Percentiles rank a stretch among this genome's conserved stretches.
Evolutionary conservation across 2,329 filamentous ascomycete species (phyloP).

Genomic region (Fusarium multiceps): DNA sequence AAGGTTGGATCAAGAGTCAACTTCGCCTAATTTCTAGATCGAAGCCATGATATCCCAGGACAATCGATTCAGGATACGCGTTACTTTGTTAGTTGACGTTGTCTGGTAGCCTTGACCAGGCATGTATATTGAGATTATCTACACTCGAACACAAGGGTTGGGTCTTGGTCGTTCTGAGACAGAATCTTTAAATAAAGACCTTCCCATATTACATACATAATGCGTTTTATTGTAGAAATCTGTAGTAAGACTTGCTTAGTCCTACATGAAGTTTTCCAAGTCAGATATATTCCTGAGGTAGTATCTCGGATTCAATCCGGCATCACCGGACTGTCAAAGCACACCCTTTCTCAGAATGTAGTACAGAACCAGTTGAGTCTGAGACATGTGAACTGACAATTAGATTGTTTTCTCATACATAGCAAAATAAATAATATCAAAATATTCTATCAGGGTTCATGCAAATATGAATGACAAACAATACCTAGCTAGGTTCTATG

Average conservation of each 20-base stretch:
- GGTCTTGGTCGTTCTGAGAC: neutral
- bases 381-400: constrained; percentile 22
- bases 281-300: neutral
- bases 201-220: too few relatives aligned
- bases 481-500: neutral
- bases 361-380: constrained; percentile 20
- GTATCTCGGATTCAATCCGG: neutral
- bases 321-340: constrained; percentile 32
- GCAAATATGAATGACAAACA: neutral
- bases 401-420: neutral
- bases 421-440: neutral
- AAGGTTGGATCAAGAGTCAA: neutral
- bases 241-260: neutral
- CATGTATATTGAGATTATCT: neutral
- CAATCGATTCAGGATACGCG: neutral
- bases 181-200: neutral
- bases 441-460: neutral
- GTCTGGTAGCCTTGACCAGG: neutral
- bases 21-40: neutral
- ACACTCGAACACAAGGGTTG: neutral
- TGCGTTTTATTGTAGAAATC: neutral
- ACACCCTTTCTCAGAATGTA: constrained; percentile 17
- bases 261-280: neutral
- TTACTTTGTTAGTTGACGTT: neutral
- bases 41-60: neutral